These are phyloP conservation scores for Panaeolus cyanescens DNA, from an alignment of 768 basidiomycete species.

Conservation along the genomic window DNA sequence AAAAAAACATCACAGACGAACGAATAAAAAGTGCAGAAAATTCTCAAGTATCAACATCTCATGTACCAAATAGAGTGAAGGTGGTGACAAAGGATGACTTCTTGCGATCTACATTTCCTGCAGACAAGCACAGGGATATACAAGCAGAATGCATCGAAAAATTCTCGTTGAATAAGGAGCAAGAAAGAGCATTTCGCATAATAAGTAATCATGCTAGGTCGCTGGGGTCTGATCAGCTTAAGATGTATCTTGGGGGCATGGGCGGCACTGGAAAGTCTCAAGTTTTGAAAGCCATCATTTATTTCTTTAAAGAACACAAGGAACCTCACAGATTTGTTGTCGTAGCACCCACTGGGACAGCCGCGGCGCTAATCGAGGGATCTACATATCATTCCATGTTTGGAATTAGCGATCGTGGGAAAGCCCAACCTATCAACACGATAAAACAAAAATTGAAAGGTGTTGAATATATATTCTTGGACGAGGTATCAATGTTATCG, in stretches of 20 bases:
- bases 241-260: constrained; percentile 26
- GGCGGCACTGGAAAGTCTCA: constrained; percentile 34
- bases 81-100: not conserved
- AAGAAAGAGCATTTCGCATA: constrained; percentile 25
- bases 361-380: constrained; percentile 2
- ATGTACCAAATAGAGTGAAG: no score
- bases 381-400: constrained; percentile 12
- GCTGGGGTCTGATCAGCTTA: constrained; percentile 12
- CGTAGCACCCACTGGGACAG: constrained; percentile 9
- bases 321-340: constrained; percentile 8
- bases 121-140: no score
- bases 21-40: no score
- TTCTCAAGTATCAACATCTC: no score
- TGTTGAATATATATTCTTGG: constrained; percentile 40
- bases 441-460: constrained; percentile 19
- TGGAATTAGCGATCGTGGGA: not conserved
- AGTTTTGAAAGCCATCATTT: constrained; percentile 24
- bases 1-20: no score
- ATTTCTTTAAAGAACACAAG: constrained; percentile 16
- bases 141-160: no score
- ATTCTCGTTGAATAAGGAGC: constrained; percentile 25
- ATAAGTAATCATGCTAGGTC: constrained; percentile 22
- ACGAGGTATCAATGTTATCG: constrained; percentile 45
- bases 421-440: not conserved
- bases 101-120: no score